Evolutionary conservation across 169 alveolate species (phyloP).

Genomic region (Cryptosporidium baileyi): DNA sequence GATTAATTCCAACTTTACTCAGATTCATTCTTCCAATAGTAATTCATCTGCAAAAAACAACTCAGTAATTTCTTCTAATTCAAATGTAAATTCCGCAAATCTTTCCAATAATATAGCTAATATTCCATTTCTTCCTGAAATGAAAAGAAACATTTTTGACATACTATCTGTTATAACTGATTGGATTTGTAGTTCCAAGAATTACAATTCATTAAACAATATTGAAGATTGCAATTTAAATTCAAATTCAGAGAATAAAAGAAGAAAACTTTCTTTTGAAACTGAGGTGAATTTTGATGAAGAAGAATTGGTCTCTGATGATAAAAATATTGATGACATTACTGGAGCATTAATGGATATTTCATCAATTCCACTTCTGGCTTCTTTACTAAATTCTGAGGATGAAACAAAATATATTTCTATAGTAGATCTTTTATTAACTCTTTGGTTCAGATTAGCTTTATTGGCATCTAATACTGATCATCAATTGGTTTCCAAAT

Average conservation of each 20-base stretch:
- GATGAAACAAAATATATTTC: background rate
- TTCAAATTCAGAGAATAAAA: background rate
- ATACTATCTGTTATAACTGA: constrained; percentile 5
- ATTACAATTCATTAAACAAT: background rate
- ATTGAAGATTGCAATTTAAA: background rate
- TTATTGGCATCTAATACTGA: constrained; percentile 41
- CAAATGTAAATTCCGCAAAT: background rate
- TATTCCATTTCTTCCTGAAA: constrained; percentile 62
- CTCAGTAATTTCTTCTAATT: background rate
- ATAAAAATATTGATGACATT: background rate
- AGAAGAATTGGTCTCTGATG: background rate
- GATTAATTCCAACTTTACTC: background rate
- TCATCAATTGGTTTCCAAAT: constrained; percentile 30
- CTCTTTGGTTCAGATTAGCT: constrained; percentile 61
- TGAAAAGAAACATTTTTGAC: constrained; percentile 41
- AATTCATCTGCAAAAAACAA: background rate
- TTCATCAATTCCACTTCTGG: constrained; percentile 23
- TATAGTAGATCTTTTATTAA: background rate
- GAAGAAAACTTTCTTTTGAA: background rate
- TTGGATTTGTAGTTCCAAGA: constrained; percentile 19
- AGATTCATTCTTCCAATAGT: no score
- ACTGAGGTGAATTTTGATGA: background rate
- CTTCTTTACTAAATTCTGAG: background rate
- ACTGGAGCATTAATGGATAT: constrained; percentile 41
- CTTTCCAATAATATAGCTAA: background rate